Base-by-base conservation (phyloP, 1,284 basidiomycete species). In the Austroboletus novae-zelandiae region DNA sequence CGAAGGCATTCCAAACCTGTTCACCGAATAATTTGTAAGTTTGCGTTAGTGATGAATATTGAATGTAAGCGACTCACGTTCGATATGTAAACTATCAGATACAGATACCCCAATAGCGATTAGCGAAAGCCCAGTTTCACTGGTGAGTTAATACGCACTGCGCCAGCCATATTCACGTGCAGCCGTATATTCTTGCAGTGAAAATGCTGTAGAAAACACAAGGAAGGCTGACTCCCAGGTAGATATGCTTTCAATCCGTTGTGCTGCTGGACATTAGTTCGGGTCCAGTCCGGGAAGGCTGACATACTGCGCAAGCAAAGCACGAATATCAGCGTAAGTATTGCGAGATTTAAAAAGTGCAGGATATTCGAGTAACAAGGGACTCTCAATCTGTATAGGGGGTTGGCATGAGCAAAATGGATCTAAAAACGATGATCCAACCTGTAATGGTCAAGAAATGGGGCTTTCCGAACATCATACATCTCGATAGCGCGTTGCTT, bases 1-100 rank as follows among this genome's bases (percentile, higher is more conserved):
- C 93, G 58, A 94, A 92, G 1, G 84, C 84, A 64, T 93, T 94
- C 91, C 91, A 94, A 66, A 91, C 83, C 85, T 87, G 60, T 36
- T 31, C 45, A 41, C 13, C 7, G 40, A 25, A 40, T 50, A 35
- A 51, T 43, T 39, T 43, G 45, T 43, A 20, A 53, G 45, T 42
- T 25, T 2, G 3, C 15, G 15, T 32, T 37, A 23, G 11, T 36
- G 9, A 15, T n/a, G 36, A 44, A 32, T 27, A 9, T 14, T 18
- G 37, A 43, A 34, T 25, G 31, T 23, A 10, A 9, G n/a, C 51
- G n/a, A 32, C 36, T 60, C 64, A 89, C 90, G 63, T 89, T 91
- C 18, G 89, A 88, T 40, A 90, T 80, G 65, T 92, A 92, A 47
- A 94, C 89, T 90, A 58, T 18, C 43, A 15, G n/a, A 51, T 13